A percentile compares a stretch with the other conserved stretches of the same genome.
Evolutionary conservation across 495 filamentous ascomycete genomes (phyloP).

Genomic region (Penicillium crystallinum): DNA sequence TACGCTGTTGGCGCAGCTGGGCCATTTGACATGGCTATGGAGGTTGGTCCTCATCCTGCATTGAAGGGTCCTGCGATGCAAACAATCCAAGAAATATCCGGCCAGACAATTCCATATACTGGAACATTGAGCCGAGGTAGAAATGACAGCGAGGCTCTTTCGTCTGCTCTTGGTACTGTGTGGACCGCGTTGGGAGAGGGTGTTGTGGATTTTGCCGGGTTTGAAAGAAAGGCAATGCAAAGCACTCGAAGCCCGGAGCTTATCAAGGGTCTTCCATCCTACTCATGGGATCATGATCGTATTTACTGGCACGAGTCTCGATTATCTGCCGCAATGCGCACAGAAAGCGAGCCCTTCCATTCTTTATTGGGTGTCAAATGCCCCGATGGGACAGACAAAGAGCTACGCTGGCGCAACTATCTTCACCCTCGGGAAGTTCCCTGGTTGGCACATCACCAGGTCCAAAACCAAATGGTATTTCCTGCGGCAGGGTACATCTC

Average conservation of each 20-base stretch:
- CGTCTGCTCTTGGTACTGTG: conserved; percentile 43
- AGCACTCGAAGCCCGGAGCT: background rate
- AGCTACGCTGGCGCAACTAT: conserved; percentile 34
- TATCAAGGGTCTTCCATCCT: conserved; percentile 41
- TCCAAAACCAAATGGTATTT: conserved; percentile 46
- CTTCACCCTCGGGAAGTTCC: conserved; percentile 30
- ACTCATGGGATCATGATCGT: conserved; percentile 47
- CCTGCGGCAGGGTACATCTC: conserved; percentile 56
- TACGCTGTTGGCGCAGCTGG: conserved; percentile 28
- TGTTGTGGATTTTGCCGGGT: conserved; percentile 12
- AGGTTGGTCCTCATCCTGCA: conserved; percentile 54
- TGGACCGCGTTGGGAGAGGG: conserved; percentile 39
- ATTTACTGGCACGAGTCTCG: conserved; percentile 49
- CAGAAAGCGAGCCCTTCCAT: conserved; percentile 14
- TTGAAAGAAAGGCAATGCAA: background rate
- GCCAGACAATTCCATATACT: conserved; percentile 29
- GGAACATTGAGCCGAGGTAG: conserved; percentile 33
- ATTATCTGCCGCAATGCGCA: conserved; percentile 16
- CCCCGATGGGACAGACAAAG: conserved; percentile 13
- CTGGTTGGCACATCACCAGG: conserved; percentile 38
- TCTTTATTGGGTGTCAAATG: conserved; percentile 27
- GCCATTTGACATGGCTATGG: conserved; percentile 39
- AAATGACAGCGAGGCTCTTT: conserved; percentile 36
- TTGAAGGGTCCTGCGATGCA: conserved; percentile 44
- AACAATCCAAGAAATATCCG: conserved; percentile 28